These are phyloP conservation scores for Russula abietina DNA, from an alignment of 768 basidiomycete genomes.

Conservation along the genomic window DNA sequence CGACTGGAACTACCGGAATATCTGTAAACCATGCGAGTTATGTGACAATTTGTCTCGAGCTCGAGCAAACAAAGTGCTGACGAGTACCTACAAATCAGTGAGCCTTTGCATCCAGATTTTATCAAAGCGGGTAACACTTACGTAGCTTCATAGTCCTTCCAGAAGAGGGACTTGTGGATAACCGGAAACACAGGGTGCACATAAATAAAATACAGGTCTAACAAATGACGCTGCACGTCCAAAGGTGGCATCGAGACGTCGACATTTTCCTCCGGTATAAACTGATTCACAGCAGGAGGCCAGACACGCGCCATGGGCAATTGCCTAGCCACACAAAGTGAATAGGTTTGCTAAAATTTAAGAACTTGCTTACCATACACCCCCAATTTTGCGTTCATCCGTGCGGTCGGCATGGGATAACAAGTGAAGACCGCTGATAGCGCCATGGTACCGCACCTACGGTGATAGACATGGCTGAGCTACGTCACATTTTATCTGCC, in stretches of 20 bases:
- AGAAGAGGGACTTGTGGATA: constrained; percentile 64
- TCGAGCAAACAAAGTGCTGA: constrained; percentile 1
- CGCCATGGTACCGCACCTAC: constrained; percentile 80
- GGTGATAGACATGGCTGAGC: constrained; percentile 29
- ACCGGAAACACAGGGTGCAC: constrained; percentile 82
- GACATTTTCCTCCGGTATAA: constrained; percentile 40
- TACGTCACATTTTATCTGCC: constrained; percentile 13
- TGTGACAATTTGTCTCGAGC: neutral
- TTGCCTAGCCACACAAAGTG: constrained; percentile 39
- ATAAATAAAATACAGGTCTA: constrained; percentile 75
- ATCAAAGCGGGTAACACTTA: constrained; percentile 2
- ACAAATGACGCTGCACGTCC: constrained; percentile 57
- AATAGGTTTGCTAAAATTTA: neutral
- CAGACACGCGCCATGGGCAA: constrained; percentile 72
- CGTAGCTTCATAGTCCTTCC: constrained; percentile 47
- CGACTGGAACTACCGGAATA: constrained; percentile 40
- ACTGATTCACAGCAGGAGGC: constrained; percentile 50
- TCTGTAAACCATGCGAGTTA: constrained; percentile 2
- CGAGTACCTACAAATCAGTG: constrained; percentile 10
- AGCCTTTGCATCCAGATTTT: neutral
- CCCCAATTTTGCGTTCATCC: constrained; percentile 62
- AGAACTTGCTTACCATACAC: constrained; percentile 48
- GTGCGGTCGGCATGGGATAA: constrained; percentile 60
- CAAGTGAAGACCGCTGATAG: constrained; percentile 68
- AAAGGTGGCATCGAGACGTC: constrained; percentile 52